phyloP scores from a whole-genome alignment of 495 filamentous ascomycete species.

The Lophiostoma macrostomum region DNA sequence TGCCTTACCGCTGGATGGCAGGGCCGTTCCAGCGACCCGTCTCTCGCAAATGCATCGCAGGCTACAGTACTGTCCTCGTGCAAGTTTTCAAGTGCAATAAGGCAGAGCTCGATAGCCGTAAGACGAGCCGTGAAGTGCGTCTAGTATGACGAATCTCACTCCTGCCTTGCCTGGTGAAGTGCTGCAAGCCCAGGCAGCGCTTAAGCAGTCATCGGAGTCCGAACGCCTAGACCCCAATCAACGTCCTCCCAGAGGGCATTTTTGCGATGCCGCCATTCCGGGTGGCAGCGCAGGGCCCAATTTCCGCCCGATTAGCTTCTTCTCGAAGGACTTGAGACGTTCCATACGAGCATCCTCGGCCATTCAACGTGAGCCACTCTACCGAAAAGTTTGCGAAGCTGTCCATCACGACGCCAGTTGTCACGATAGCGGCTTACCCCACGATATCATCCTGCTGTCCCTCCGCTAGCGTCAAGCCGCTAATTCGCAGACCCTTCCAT shows the following conservation, averaged over 20 bases:
- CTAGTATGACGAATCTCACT: constrained; percentile 2
- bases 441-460: constrained; percentile 11
- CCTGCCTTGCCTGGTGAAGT: too few relatives aligned
- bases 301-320: constrained; percentile 22
- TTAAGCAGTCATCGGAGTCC: constrained; percentile 27
- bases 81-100: too few relatives aligned
- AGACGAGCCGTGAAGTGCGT: too few relatives aligned
- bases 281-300: constrained; percentile 1
- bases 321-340: constrained; percentile 26
- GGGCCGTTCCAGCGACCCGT: constrained; percentile 9
- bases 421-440: constrained; percentile 19
- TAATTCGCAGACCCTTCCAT: not conserved
- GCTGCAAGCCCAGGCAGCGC: not conserved
- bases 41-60: not conserved
- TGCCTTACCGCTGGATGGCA: not conserved
- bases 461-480: constrained; percentile 7
- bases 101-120: too few relatives aligned
- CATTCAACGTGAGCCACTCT: not conserved
- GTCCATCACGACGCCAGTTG: constrained; percentile 6
- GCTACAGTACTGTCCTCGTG: too few relatives aligned
- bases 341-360: constrained; percentile 6
- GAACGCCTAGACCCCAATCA: constrained; percentile 21
- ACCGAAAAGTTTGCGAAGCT: not conserved
- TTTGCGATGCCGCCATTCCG: constrained; percentile 2
- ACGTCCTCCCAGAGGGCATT: not conserved